phyloP scores from a whole-genome alignment of 2,329 filamentous ascomycete genomes.

The Colletotrichum aenigma region DNA sequence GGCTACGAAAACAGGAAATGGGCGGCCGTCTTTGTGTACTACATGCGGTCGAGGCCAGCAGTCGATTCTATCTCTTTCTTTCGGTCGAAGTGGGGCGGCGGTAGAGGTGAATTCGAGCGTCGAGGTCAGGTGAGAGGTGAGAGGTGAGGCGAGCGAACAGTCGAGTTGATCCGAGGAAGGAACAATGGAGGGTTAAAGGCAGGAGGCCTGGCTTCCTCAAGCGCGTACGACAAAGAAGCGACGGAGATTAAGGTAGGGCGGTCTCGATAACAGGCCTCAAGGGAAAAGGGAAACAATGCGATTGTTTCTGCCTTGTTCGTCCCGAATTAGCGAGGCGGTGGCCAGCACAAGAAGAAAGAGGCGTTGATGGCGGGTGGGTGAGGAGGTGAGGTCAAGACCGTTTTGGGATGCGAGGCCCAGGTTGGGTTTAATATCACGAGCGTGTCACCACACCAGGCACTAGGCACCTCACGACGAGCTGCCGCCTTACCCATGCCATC shows the following conservation, averaged over 20 bases:
- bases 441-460: neutral
- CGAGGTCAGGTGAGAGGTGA: neutral
- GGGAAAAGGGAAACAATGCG: constrained; percentile 14
- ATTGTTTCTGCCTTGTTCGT: constrained; percentile 18
- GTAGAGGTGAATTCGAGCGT: neutral
- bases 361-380: neutral
- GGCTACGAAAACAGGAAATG: neutral
- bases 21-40: neutral
- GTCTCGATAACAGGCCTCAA: constrained; percentile 10
- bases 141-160: neutral
- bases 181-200: constrained; percentile 5
- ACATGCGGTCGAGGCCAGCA: neutral
- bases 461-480: neutral
- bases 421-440: constrained; percentile 17
- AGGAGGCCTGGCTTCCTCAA: constrained; percentile 12
- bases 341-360: neutral
- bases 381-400: neutral
- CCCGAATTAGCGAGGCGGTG: constrained; percentile 1
- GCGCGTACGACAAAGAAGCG: neutral
- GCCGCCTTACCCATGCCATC: constrained; percentile 5
- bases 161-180: neutral
- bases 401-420: constrained; percentile 4
- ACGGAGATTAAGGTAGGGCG: constrained; percentile 1
- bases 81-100: neutral
- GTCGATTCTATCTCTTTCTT: neutral